Base-by-base conservation (phyloP, 2,329 filamentous ascomycete genomes). In the Xylaria sp. region DNA sequence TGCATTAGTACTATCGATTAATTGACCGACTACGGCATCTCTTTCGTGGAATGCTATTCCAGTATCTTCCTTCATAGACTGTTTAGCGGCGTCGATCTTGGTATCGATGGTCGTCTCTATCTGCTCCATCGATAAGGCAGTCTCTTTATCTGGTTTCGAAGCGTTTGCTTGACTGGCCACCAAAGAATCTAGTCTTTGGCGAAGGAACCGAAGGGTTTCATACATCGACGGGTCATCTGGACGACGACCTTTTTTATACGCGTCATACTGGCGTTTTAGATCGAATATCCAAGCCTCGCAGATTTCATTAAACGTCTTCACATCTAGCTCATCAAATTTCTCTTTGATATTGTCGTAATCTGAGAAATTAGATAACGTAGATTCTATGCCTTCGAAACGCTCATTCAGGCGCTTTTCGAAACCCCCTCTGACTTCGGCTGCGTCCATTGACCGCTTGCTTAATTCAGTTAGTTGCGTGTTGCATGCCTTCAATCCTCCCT, bases 1-100 rank as follows among this genome's bases (percentile, higher is more conserved):
- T 37, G 15, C 23, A 10, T 5, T 23, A 3, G 66, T 18, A 3
- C 52, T 66, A 37, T 75, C 73, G 5, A 77, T 70, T 55, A 75
- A 59, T 1, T 70, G 71, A 39, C 60, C 70, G 51, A 70, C 66
- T 0, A 60, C 37, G 9, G 75, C 57, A 18, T 69, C 70, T 25
- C 65, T 70, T 3, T 69, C 50, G 15, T 67, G 65, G n/a, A 18
- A 46, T 34, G 63, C 46, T 7, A 23, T 18, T 20, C 23, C 59
- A 2, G 13, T 61, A 20, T 65, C 39, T 15, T 67, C 2, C 4
- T 23, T 63, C 8, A 70, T 65, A 10, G 60, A 50, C 8, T 63
- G 9, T 48, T 65, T 34, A 4, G 61, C 62, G 4, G 55, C 55
- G 39, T 56, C 48, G 1, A 72, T n/a, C 39, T 55, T 65, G 15